These are phyloP conservation scores for Aspergillus taichungensis DNA, from an alignment of 495 filamentous ascomycete species.

Conservation along the genomic window DNA sequence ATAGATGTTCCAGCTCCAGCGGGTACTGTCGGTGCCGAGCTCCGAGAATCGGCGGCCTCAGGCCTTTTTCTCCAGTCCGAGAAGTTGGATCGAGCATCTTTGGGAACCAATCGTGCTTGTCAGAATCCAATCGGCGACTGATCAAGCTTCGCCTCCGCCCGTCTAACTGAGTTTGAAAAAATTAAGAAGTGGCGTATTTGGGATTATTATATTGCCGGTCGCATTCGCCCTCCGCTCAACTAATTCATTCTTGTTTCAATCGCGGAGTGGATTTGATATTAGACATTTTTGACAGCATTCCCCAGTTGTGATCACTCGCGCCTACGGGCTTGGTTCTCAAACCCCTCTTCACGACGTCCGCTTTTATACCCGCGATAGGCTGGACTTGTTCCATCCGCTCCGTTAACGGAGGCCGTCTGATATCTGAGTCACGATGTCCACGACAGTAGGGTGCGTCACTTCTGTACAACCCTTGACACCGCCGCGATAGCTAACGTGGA, in stretches of 20 bases:
- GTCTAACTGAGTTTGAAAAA: neutral
- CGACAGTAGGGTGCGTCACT: conserved; percentile 40
- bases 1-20: conserved; percentile 12
- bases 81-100: neutral
- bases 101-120: neutral
- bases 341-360: neutral
- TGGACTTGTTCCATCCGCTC: neutral
- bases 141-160: no score
- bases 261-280: no score
- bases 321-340: neutral
- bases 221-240: no score
- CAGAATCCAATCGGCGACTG: conserved; percentile 2
- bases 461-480: neutral
- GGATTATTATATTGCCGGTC: no score
- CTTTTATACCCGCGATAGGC: no score
- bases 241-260: no score
- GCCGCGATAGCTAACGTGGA: conserved; percentile 6
- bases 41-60: conserved; percentile 7
- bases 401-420: conserved; percentile 9
- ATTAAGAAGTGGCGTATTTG: no score
- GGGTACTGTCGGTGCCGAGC: conserved; percentile 12
- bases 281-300: neutral
- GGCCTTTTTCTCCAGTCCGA: neutral
- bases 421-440: conserved; percentile 33
- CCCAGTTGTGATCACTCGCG: neutral